phyloP scores from a whole-genome alignment of 2,329 filamentous ascomycete genomes.

The Botrytis aclada region DNA sequence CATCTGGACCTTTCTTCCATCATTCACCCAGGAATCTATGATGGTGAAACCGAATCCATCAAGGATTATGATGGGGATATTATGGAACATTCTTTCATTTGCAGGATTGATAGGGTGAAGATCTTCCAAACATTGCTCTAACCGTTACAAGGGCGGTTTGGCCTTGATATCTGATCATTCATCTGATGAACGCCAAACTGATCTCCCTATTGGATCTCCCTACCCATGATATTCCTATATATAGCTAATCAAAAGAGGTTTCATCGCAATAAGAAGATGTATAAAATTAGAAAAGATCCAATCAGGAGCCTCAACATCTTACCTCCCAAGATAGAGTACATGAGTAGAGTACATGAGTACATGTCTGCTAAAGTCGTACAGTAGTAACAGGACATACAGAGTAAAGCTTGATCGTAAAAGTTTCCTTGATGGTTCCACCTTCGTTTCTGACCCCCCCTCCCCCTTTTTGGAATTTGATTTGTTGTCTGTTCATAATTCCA shows the following conservation, averaged over 20 bases:
- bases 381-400: no score
- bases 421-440: background rate
- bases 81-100: background rate
- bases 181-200: background rate
- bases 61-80: conserved; percentile 1
- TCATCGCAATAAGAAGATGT: background rate
- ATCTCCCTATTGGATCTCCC: background rate
- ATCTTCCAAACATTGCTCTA: background rate
- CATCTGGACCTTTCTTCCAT: conserved; percentile 11
- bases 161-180: conserved; percentile 6
- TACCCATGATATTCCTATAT: background rate
- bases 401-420: background rate
- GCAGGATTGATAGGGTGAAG: conserved; percentile 1
- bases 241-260: background rate
- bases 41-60: conserved; percentile 13
- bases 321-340: background rate
- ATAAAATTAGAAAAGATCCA: background rate
- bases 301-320: background rate
- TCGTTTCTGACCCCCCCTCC: background rate
- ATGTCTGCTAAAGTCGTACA: background rate
- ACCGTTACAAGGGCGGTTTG: conserved; percentile 3
- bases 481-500: background rate
- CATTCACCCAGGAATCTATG: background rate
- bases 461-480: background rate
- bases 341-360: no score